Base-by-base conservation (phyloP, 306 rosid species). In the Acacia acuminata region DNA sequence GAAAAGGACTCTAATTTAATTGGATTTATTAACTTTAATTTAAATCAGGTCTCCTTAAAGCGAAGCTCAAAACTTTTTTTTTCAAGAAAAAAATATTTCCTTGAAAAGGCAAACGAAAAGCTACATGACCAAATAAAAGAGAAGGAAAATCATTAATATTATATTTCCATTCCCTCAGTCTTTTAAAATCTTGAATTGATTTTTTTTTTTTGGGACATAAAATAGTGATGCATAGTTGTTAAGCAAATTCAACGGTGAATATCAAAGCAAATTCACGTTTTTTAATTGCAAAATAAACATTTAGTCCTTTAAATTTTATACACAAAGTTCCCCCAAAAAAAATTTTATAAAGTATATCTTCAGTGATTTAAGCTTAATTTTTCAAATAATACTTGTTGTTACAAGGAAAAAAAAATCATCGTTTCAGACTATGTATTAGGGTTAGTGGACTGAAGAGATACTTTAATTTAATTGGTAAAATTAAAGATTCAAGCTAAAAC, bases 1-100 rank as follows among this genome's bases (percentile, higher is more conserved):
- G 72, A 56, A 75, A 71, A 83, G 8, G 83, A 72, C 45, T 32
- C 25, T 19, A 8, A 36, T 58, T n/a, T 80, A 72, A 38, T 38
- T 6, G 42, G 42, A 38, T 38, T 38, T 5, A 56, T 48, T 53
- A 45, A 45, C 51, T 45, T 45, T 45, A 45, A 45, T 1, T 45
- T 17, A 51, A 51, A 51, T 51, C 58, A 1, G 9, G 58, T 5
- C 58, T 17, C 9, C 58, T 13, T 17, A 51, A 16, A 51, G 22
- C 0, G 58, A 16, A 51, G 9, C 51, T 13, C 51, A 45, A 45
- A 12, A 45, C 3, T 12, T 43, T 3, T 3, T 43, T 43, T 3
- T n/a, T n/a, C n/a, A n/a, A n/a, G 27, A 27, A 27, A 27, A 27
- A 27, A 50, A 50, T 1, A 16, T 51, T 17, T 51, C 58, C 24